These are phyloP conservation scores for Avicennia marina DNA, from an alignment of 257 asterid genomes.

Conservation along the genomic window DNA sequence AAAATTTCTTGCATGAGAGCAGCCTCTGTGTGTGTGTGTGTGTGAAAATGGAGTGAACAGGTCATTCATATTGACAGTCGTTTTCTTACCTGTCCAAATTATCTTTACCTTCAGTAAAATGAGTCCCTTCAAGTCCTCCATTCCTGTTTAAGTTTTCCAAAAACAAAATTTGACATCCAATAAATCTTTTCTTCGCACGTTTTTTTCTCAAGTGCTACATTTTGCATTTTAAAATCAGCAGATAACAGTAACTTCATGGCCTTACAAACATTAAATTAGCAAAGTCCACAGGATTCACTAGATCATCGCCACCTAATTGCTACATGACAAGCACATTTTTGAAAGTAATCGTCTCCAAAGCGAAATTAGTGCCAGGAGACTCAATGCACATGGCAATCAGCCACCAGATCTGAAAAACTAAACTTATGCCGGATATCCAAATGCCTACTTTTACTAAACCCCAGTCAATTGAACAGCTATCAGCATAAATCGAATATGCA, in stretches of 20 bases:
- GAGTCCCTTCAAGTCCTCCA: not conserved
- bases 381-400: constrained; percentile 1
- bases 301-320: constrained; percentile 5
- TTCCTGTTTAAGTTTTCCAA: not conserved
- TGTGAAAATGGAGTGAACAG: too few species aligned
- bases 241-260: too few species aligned
- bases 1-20: not conserved
- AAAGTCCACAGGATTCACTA: constrained; percentile 10
- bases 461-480: constrained; percentile 11
- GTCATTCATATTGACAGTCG: not conserved
- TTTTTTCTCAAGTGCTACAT: too few species aligned
- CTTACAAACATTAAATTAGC: not conserved
- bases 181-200: too few species aligned
- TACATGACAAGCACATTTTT: not conserved
- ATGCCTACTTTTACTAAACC: not conserved
- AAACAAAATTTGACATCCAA: not conserved
- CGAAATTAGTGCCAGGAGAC: constrained; percentile 7
- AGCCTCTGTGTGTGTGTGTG: not conserved
- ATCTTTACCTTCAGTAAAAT: not conserved
- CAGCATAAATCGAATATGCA: not conserved
- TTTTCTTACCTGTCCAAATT: not conserved
- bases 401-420: constrained; percentile 18
- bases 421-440: not conserved
- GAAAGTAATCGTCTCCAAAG: not conserved
- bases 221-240: too few species aligned